These are phyloP conservation scores for Macaranga tanarius DNA, from an alignment of 441 rosid genomes.

Conservation along the genomic window DNA sequence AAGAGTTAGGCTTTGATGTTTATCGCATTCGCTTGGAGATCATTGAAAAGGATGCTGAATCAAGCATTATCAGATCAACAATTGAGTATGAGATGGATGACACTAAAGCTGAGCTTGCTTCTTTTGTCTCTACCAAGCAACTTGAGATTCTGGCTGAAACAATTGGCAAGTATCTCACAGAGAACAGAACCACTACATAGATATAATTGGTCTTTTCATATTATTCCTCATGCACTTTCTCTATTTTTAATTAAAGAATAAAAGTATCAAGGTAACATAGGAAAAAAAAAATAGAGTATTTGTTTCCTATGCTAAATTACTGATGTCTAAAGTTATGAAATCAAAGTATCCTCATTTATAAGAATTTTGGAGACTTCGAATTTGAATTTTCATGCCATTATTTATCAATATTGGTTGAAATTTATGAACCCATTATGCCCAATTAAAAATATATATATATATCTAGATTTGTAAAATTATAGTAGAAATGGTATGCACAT, in stretches of 20 bases:
- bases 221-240: background rate
- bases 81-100: conserved; percentile 30
- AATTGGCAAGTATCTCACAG: conserved; percentile 19
- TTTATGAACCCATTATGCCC: too few relatives aligned
- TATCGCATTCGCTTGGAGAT: conserved; percentile 20
- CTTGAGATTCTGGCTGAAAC: conserved; percentile 25
- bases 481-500: too few relatives aligned
- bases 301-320: background rate
- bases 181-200: background rate
- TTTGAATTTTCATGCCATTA: too few relatives aligned
- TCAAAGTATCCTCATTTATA: too few relatives aligned
- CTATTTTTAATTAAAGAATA: background rate
- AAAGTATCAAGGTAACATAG: too few relatives aligned
- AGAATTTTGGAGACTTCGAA: too few relatives aligned
- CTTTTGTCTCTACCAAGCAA: conserved; percentile 21
- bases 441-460: too few relatives aligned
- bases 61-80: conserved; percentile 21
- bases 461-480: too few relatives aligned
- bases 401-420: too few relatives aligned
- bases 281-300: too few relatives aligned
- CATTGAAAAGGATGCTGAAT: conserved; percentile 26
- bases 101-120: conserved; percentile 16
- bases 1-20: conserved; percentile 25
- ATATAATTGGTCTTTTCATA: background rate
- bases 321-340: too few relatives aligned